Evolutionary conservation across 495 filamentous ascomycete genomes (phyloP).

Genomic region (Articulospora tetracladia): DNA sequence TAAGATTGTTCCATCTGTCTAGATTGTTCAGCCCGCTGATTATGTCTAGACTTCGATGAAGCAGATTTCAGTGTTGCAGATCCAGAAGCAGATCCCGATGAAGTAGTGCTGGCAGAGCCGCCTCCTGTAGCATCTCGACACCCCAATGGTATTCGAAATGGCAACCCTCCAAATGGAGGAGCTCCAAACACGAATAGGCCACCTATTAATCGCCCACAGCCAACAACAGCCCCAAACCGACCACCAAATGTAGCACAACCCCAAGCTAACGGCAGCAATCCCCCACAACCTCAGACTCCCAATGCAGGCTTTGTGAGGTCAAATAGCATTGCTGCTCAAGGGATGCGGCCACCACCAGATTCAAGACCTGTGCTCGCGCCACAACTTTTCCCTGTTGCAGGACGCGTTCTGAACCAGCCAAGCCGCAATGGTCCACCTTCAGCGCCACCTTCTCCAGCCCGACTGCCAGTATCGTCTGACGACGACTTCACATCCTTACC

Average conservation of each 20-base stretch:
- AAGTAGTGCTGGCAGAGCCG: slow-evolving; percentile 31
- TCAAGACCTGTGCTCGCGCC: neutral
- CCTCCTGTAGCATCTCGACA: slow-evolving; percentile 13
- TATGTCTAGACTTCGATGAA: slow-evolving; percentile 58
- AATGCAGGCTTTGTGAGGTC: slow-evolving; percentile 20
- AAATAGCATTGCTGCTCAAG: slow-evolving; percentile 12
- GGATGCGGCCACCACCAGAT: slow-evolving; percentile 8
- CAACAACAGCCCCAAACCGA: slow-evolving; percentile 11
- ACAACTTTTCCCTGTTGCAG: slow-evolving; percentile 8
- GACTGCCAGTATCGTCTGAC: slow-evolving; percentile 1
- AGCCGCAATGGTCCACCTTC: slow-evolving; percentile 16
- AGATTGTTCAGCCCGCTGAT: slow-evolving; percentile 25
- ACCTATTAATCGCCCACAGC: slow-evolving; percentile 21
- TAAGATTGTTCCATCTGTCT: slow-evolving; percentile 30
- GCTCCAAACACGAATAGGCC: slow-evolving; percentile 23
- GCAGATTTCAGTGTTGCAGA: slow-evolving; percentile 63
- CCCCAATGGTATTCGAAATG: slow-evolving; percentile 17
- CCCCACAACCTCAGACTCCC: slow-evolving; percentile 24
- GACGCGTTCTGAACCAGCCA: slow-evolving; percentile 23
- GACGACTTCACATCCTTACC: slow-evolving; percentile 5
- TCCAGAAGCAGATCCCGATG: slow-evolving; percentile 57
- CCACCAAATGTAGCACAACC: slow-evolving; percentile 6
- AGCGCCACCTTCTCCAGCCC: slow-evolving; percentile 20
- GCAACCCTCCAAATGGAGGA: slow-evolving; percentile 13
- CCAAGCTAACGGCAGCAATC: neutral